Conservation (phyloP, 2,329 filamentous ascomycete species). For the Diaporthe aspalathi region DNA sequence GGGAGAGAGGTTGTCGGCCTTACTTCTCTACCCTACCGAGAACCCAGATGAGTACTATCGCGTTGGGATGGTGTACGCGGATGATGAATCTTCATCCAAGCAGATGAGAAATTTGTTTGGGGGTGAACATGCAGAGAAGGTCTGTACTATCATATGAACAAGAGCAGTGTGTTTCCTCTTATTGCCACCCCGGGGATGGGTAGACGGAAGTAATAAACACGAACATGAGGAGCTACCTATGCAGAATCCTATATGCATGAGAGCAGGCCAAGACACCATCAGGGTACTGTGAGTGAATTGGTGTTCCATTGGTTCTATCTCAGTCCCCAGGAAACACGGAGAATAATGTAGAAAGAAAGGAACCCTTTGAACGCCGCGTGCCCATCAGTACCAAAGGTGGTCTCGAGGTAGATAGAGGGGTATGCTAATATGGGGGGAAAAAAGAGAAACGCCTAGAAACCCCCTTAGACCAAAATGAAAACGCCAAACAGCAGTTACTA, state of each 20-base stretch:
- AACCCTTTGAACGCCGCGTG: neutral
- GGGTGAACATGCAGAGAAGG: neutral
- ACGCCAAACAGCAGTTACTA: neutral
- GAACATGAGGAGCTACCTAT: too few species aligned
- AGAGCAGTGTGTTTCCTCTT: too few species aligned
- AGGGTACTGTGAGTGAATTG: neutral
- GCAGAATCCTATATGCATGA: neutral
- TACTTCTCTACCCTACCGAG: neutral
- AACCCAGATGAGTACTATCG: neutral
- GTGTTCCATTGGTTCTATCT: conserved; percentile 12
- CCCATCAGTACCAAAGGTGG: neutral
- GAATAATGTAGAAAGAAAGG: neutral
- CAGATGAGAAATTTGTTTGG: neutral
- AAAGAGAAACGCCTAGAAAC: neutral
- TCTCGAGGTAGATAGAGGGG: neutral
- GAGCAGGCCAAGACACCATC: neutral
- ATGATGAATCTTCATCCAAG: neutral
- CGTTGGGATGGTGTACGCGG: neutral
- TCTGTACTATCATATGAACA: neutral
- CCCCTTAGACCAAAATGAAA: neutral
- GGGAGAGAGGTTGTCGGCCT: neutral
- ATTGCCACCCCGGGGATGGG: too few species aligned
- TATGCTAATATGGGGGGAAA: conserved; percentile 1
- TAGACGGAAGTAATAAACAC: too few species aligned
- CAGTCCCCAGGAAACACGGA: too few species aligned